Evolutionary conservation across 768 basidiomycete species (phyloP).

Genomic region (Phanerodontia chrysosporium): DNA sequence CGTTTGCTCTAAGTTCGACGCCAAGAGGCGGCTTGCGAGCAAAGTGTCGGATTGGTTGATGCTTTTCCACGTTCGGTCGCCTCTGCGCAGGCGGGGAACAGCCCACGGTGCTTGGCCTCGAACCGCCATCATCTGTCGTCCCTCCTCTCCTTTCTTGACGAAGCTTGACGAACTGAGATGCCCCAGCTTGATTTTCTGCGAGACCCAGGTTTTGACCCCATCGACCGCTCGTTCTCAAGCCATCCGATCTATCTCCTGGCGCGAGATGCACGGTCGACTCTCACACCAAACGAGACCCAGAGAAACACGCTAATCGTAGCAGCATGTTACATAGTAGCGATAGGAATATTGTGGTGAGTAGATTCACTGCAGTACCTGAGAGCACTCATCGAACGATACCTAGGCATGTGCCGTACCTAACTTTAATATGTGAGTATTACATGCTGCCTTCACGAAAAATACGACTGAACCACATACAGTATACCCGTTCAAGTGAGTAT

Average conservation of each 20-base stretch:
- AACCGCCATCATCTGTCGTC: conserved; percentile 3
- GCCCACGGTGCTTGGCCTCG: not conserved
- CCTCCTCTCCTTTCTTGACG: not conserved
- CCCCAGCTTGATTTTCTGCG: not conserved
- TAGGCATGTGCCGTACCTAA: conserved; percentile 78
- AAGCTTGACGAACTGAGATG: conserved; percentile 9
- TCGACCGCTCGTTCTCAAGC: conserved; percentile 16
- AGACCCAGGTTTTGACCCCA: conserved; percentile 1
- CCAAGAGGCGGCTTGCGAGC: not conserved
- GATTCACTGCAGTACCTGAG: not conserved
- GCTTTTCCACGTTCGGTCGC: conserved; percentile 1
- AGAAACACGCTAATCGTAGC: conserved; percentile 76
- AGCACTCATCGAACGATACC: not conserved
- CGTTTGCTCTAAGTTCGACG: too few relatives aligned
- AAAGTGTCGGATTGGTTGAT: not conserved
- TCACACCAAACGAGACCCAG: conserved; percentile 73
- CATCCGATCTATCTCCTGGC: conserved; percentile 18
- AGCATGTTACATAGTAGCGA: conserved; percentile 65
- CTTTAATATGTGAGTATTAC: conserved; percentile 59
- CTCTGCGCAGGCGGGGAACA: not conserved
- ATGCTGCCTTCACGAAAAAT: not conserved
- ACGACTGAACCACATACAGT: conserved; percentile 37
- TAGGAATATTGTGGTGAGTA: conserved; percentile 76
- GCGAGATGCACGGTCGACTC: conserved; percentile 20
- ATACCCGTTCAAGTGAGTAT: conserved; percentile 84